Percentiles rank a stretch among this genome's conserved stretches.
These are phyloP conservation scores for Fusarium staphyleae DNA, from an alignment of 2,329 filamentous ascomycete genomes.

Conservation along the genomic window DNA sequence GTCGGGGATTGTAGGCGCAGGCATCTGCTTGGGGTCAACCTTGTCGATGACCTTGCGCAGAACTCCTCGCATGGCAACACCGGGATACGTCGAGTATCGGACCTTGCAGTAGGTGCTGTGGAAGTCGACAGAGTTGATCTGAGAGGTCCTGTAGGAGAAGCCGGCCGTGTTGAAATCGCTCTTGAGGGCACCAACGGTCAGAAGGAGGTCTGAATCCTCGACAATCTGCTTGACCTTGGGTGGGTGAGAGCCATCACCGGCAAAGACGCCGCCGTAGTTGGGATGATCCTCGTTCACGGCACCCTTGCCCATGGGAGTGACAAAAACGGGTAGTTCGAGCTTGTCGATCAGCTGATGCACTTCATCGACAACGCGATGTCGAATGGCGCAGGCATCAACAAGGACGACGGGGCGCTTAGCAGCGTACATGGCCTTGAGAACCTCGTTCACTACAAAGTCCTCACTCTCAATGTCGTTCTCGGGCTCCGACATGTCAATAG, in stretches of 20 bases:
- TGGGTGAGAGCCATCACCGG: conserved; percentile 75
- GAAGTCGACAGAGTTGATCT: conserved; percentile 81
- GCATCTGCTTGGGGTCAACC: conserved; percentile 65
- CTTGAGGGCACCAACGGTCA: conserved; percentile 72
- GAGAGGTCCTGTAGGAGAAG: conserved; percentile 80
- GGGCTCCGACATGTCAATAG: conserved; percentile 71
- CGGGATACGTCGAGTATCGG: conserved; percentile 79
- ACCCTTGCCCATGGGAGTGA: conserved; percentile 90
- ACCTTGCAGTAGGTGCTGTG: conserved; percentile 77
- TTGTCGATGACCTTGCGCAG: conserved; percentile 72
- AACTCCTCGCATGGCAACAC: conserved; percentile 79
- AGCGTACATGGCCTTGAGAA: conserved; percentile 74
- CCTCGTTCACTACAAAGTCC: conserved; percentile 81
- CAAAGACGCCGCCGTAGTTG: conserved; percentile 86
- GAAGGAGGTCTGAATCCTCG: conserved; percentile 73
- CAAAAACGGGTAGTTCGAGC: conserved; percentile 79
- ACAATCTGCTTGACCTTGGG: conserved; percentile 68
- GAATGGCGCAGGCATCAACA: conserved; percentile 82
- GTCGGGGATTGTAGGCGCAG: conserved; percentile 59
- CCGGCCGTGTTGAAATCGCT: conserved; percentile 84
- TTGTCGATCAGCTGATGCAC: conserved; percentile 76
- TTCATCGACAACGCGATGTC: conserved; percentile 76
- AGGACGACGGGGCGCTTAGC: conserved; percentile 80
- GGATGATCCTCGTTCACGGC: conserved; percentile 77
- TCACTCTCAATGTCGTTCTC: conserved; percentile 74